Percentiles rank a stretch among this genome's conserved stretches.
These are phyloP conservation scores for Trichophyton rubrum DNA, from an alignment of 2,329 filamentous ascomycete genomes.

Conservation along the genomic window DNA sequence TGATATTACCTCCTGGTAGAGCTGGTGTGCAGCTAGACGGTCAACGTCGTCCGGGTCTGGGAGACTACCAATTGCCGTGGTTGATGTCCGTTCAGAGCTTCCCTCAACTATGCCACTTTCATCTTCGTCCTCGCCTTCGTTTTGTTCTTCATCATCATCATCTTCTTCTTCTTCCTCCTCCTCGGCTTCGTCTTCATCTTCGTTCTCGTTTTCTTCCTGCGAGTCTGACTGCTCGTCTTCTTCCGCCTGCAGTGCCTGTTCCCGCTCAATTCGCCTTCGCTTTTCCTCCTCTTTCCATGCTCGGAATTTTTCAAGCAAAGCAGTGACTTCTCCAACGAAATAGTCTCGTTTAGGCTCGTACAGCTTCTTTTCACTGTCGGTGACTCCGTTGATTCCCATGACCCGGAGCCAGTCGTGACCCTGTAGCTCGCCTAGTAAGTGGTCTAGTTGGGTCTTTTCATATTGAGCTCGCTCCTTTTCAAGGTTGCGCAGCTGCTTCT, in stretches of 20 bases:
- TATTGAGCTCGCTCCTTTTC: conserved; percentile 55
- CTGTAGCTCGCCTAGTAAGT: conserved; percentile 66
- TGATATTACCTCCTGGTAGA: conserved; percentile 53
- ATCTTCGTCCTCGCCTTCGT: conserved; percentile 7
- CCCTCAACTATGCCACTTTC: conserved; percentile 6
- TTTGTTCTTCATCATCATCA: conserved; percentile 10
- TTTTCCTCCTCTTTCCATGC: conserved; percentile 85
- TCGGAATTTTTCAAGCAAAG: conserved; percentile 74
- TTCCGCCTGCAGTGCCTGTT: conserved; percentile 45
- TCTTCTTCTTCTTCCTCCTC: background rate
- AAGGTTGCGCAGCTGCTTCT: conserved; percentile 56
- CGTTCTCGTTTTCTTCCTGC: conserved; percentile 17
- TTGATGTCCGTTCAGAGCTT: conserved; percentile 12
- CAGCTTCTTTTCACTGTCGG: conserved; percentile 71
- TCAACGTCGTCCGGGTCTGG: conserved; percentile 59
- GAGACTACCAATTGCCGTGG: conserved; percentile 36
- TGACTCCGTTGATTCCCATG: conserved; percentile 77
- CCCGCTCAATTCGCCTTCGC: conserved; percentile 62
- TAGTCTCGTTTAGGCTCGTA: conserved; percentile 76
- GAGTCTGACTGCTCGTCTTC: conserved; percentile 37
- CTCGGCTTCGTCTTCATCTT: conserved; percentile 13
- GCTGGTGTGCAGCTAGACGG: conserved; percentile 58
- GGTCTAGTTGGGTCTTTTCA: conserved; percentile 53
- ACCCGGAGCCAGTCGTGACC: conserved; percentile 86
- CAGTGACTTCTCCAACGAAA: conserved; percentile 71